Conservation (phyloP, 805 yeast genomes). For the Candida nanaspora region DNA sequence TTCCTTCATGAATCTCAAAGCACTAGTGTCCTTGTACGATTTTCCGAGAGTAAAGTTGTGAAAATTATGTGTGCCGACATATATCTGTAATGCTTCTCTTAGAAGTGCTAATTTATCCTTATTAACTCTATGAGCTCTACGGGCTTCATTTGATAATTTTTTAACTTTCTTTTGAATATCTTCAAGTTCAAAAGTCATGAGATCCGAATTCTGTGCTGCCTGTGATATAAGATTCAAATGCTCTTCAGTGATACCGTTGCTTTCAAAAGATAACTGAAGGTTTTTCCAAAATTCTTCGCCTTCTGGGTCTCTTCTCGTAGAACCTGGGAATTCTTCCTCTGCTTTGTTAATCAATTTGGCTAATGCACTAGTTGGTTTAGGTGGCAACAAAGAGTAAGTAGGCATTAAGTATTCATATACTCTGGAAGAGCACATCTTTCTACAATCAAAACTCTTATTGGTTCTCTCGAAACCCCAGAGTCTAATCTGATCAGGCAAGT, state of each 20-base stretch:
- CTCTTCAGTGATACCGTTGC: slow-evolving; percentile 32
- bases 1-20: slow-evolving; percentile 74
- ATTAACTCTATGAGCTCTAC: slow-evolving; percentile 65
- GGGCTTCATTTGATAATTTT: slow-evolving; percentile 53
- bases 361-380: slow-evolving; percentile 70
- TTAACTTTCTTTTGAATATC: slow-evolving; percentile 41
- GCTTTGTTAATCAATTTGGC: slow-evolving; percentile 52
- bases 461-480: slow-evolving; percentile 91
- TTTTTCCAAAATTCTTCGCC: slow-evolving; percentile 68
- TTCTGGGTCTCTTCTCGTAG: slow-evolving; percentile 56
- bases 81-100: slow-evolving; percentile 62
- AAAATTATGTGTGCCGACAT: slow-evolving; percentile 87
- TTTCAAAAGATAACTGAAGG: slow-evolving; percentile 30
- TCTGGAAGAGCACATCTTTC: slow-evolving; percentile 94
- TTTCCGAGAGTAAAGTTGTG: slow-evolving; percentile 33
- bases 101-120: slow-evolving; percentile 53
- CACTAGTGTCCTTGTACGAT: slow-evolving; percentile 81
- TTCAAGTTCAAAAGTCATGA: slow-evolving; percentile 27
- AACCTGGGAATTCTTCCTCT: slow-evolving; percentile 48
- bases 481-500: slow-evolving; percentile 79
- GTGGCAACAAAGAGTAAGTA: slow-evolving; percentile 82
- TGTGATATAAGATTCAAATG: slow-evolving; percentile 29
- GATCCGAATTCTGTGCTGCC: slow-evolving; percentile 28
- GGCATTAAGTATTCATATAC: slow-evolving; percentile 92
- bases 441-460: slow-evolving; percentile 87